Evolutionary conservation across 1,284 basidiomycete genomes (phyloP).

Genomic region (Meira nashicola): DNA sequence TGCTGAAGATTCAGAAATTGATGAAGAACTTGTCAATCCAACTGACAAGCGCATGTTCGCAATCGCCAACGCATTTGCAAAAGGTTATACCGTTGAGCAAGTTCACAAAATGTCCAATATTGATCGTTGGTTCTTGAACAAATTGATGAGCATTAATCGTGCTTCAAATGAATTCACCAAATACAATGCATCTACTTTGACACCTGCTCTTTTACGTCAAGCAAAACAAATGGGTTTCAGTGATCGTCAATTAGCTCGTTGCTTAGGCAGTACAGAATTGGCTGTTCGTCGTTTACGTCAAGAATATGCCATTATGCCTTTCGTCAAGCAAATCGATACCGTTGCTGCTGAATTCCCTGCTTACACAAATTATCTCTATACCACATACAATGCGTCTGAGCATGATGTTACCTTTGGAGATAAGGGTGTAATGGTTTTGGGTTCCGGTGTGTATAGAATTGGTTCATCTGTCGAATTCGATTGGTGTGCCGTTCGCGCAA

Average conservation of each 20-base stretch:
- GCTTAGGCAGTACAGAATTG: constrained; percentile 78
- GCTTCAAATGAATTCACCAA: constrained; percentile 57
- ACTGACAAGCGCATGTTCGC: constrained; percentile 90
- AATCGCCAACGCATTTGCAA: constrained; percentile 78
- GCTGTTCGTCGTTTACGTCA: constrained; percentile 80
- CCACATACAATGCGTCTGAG: constrained; percentile 89
- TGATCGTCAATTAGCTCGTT: constrained; percentile 78
- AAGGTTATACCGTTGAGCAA: constrained; percentile 88
- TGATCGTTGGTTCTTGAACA: constrained; percentile 94
- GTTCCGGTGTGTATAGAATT: constrained; percentile 96
- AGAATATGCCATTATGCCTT: constrained; percentile 77
- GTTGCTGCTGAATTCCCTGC: constrained; percentile 98
- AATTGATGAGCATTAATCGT: constrained; percentile 60
- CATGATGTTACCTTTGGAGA: constrained; percentile 87
- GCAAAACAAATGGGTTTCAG: constrained; percentile 96
- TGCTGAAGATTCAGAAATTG: constrained; percentile 64
- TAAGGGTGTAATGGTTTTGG: constrained; percentile 91
- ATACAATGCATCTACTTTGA: constrained; percentile 67
- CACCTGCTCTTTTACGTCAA: constrained; percentile 66
- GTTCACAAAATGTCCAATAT: constrained; percentile 96
- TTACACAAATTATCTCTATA: constrained; percentile 94
- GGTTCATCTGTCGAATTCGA: constrained; percentile 99
- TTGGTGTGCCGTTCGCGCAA: constrained; percentile 97
- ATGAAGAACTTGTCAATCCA: constrained; percentile 78
- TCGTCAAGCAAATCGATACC: constrained; percentile 98